phyloP scores from a whole-genome alignment of 495 filamentous ascomycete genomes.

The Xeromyces bisporus region DNA sequence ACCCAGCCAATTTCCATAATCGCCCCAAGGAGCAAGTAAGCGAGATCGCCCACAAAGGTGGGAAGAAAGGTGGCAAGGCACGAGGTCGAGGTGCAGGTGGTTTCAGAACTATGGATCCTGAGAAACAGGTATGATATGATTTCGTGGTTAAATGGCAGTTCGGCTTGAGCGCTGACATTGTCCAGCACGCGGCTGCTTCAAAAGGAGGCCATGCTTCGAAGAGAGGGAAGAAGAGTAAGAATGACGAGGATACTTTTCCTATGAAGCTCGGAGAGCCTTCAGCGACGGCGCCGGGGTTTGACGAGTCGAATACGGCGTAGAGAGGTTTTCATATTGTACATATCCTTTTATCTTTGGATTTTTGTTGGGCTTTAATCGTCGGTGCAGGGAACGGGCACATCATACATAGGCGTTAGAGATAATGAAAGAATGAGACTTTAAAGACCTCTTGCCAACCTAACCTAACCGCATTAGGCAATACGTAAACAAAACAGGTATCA shows the following conservation, averaged over 20 bases:
- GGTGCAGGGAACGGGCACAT: no score
- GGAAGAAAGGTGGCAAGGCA: conserved; percentile 16
- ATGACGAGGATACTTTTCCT: no score
- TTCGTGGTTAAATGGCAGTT: not conserved
- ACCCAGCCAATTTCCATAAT: conserved; percentile 46
- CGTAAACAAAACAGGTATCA: conserved; percentile 15
- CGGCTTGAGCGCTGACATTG: not conserved
- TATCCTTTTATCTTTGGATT: no score
- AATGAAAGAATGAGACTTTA: no score
- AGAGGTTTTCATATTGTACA: no score
- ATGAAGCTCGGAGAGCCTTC: conserved; percentile 5
- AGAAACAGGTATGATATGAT: conserved; percentile 22
- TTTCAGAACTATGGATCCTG: conserved; percentile 17
- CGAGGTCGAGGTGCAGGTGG: conserved; percentile 6
- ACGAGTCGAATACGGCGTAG: conserved; percentile 6
- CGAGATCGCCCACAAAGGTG: conserved; percentile 33
- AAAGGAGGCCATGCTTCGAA: conserved; percentile 29
- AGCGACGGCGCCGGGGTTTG: conserved; percentile 11
- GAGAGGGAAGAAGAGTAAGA: no score
- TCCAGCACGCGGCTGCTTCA: conserved; percentile 27
- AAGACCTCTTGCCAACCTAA: no score
- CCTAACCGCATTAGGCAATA: conserved; percentile 10
- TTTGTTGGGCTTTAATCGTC: no score
- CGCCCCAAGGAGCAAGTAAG: conserved; percentile 36
- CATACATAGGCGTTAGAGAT: no score